Base-by-base conservation (phyloP, 371 early-diverging fungal genomes). In the Mucor racemosus region DNA sequence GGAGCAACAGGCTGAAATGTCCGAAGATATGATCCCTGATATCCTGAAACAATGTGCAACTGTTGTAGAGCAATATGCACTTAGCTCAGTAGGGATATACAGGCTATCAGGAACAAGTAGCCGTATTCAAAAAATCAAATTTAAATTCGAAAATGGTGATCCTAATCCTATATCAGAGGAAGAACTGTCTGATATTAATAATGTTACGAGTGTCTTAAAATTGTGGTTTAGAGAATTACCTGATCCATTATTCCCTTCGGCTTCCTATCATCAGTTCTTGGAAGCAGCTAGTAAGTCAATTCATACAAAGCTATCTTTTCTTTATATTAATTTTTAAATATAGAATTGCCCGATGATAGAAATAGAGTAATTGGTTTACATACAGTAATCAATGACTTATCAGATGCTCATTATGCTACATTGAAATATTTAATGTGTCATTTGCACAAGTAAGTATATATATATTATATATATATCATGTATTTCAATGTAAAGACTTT, bases 161-260 rank as follows among this genome's bases (percentile, higher is more conserved):
- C 67, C 67, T 7, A 69, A 69, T 39, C 67, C 73, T 13, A 67
- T 71, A 38, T 68, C 71, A 11, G 81, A 85, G 50, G 88, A 90
- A 7, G 78, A 82, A 60, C 73, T 80, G 14, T 76, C 82, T 3
- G 95, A 95, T 72, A 87, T 97, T 62, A 91, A 93, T 72, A 90
- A 86, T 60, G 80, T 95, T 3, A 79, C 95, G 9, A 85, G 94
- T 42, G 88, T 92, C n/a, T 75, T 98, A 15, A 97, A 98, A 71
- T 81, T 94, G 44, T 98, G 91, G 84, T 92, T 98, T 75, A 88
- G 97, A 40, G 96, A 96, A 71, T 75, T 98, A 15, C 96, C 97
- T 14, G 93, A 94, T 60, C 91, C 95, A 4, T 74, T 97, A 4
- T 76, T 98, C 53, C 91, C 97, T 8, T 65, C 80, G 17, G 66